Conservation (phyloP, 2,329 filamentous ascomycete species). For the Botrytis sinoallii region DNA sequence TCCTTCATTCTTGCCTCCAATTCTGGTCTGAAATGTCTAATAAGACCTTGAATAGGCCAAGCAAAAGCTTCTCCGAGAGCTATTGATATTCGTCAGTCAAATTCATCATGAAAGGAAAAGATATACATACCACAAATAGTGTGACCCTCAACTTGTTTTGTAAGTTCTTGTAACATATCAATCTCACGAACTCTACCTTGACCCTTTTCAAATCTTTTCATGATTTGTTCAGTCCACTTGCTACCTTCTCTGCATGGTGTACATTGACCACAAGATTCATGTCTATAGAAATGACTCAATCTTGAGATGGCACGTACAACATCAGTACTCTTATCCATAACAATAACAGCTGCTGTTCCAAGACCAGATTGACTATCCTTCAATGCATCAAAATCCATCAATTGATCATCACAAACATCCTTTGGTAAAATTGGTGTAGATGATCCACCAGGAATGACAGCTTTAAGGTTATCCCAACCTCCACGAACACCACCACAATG, state of each 20-base stretch:
- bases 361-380: conserved; percentile 98
- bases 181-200: conserved; percentile 88
- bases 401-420: conserved; percentile 82
- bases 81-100: conserved; percentile 38
- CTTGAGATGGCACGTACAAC: conserved; percentile 91
- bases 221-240: conserved; percentile 99
- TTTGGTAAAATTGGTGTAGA: conserved; percentile 96
- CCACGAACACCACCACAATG: conserved; percentile 96
- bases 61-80: conserved; percentile 95
- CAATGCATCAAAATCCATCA: conserved; percentile 98
- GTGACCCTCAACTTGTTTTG: conserved; percentile 98
- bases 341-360: conserved; percentile 94
- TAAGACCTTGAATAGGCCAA: conserved; percentile 97
- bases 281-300: conserved; percentile 94
- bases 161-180: conserved; percentile 98
- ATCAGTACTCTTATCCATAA: conserved; percentile 98
- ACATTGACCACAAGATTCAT: conserved; percentile 98
- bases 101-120: neutral
- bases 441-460: conserved; percentile 92
- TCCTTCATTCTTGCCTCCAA: conserved; percentile 86
- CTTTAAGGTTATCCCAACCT: conserved; percentile 96
- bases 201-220: conserved; percentile 92
- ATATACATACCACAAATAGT: conserved; percentile 81
- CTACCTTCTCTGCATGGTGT: conserved; percentile 98
- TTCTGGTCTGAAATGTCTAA: conserved; percentile 96